Evolutionary conservation across 352 stramenopile genomes (phyloP), one percentile per base, ranked within the genome.

Genomic region (Globisporangium yorkense): DNA sequence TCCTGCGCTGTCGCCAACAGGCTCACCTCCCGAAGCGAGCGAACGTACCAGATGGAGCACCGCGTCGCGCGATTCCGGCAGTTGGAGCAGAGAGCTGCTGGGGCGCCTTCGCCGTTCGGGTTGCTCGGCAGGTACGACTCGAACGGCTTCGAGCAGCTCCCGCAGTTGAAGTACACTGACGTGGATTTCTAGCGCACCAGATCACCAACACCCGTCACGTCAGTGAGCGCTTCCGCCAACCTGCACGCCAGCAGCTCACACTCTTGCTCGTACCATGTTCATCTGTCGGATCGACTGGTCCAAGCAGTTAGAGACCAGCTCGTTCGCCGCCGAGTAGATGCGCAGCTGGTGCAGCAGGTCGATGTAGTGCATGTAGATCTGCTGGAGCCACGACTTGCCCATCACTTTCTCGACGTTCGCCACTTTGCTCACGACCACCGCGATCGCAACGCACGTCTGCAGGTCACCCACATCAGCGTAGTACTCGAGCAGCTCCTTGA

Each of bases 301-400:
- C 1, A 84, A 75, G 54, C 84, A 95, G 59, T 90, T 85, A 3
- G 77, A 63, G 20, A 97, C 84, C n/a, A 96, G 61, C 41, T 95
- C 76, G 56, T 95, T 95, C 15, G 88, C 88, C 16, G 84, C 82
- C 12, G 85, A 83, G 60, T 92, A 97, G 51, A 96, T 88, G n/a
- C 76, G 84, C 27, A 96, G 58, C 49, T 94, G 84, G 57, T 96
- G 86, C 6, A 94, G 72, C 27, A 96, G 61, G 57, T 96, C 86
- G 52, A 96, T 92, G 62, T 96, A 96, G 61, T 94, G 84, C 86
- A 96, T 96, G 54, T 90, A 92, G 51, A 90, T 92, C 51, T 96
- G 88, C 68, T 97, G 88, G 44, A 97, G 55, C 84, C 82, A 93
- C 33, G 75, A 68, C 54, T 92, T 93, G 31, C 78, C 80, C 78